phyloP scores from a whole-genome alignment of 2,329 filamentous ascomycete genomes.

The Kalaharituber pfeilii region DNA sequence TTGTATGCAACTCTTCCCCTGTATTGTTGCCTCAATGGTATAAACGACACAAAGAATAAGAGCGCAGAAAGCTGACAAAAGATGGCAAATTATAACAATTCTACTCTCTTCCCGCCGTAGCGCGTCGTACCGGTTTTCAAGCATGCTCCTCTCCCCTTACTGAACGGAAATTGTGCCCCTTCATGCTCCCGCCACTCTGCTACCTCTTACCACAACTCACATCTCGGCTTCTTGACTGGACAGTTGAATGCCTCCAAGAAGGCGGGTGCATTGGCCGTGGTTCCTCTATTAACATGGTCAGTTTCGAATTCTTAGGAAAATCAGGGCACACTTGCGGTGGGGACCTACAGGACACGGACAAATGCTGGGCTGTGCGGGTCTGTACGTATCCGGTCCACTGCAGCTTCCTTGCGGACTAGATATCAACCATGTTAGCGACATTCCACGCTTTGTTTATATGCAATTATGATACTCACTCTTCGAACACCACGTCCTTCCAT shows the following conservation, averaged over 20 bases:
- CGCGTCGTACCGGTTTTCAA: no score
- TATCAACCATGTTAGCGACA: neutral
- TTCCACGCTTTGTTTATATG: neutral
- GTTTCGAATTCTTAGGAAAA: neutral
- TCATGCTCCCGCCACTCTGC: no score
- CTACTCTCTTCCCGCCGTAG: no score
- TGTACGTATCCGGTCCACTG: constrained; percentile 40
- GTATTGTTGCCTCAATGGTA: no score
- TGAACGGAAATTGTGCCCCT: no score
- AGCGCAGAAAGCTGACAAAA: no score
- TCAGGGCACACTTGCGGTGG: neutral
- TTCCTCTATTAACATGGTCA: no score
- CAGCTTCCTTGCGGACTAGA: constrained; percentile 34
- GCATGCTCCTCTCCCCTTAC: no score
- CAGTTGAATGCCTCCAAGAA: constrained; percentile 54
- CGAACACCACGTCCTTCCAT: constrained; percentile 48
- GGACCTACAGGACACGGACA: constrained; percentile 36
- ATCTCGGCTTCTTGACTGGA: constrained; percentile 45
- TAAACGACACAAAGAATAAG: no score
- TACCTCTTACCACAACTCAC: constrained; percentile 59
- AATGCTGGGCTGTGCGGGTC: constrained; percentile 50
- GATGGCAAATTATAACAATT: no score
- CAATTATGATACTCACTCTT: constrained; percentile 31
- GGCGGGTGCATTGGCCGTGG: constrained; percentile 48
- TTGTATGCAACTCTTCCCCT: no score